These are phyloP conservation scores for Fraxinus albicans DNA, from an alignment of 305 asterid species.

Conservation along the genomic window DNA sequence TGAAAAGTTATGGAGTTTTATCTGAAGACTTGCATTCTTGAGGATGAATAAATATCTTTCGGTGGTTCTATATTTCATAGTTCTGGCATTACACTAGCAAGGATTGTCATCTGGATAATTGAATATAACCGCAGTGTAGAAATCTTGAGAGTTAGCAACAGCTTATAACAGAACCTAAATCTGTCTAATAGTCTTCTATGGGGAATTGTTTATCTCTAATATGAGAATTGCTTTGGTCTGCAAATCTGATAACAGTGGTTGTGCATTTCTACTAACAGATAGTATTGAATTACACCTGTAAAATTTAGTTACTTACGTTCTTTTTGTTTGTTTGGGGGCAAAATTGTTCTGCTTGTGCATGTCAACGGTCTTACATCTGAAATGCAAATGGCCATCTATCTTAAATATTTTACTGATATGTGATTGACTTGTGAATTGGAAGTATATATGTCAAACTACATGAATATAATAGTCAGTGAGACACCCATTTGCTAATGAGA, in stretches of 20 bases:
- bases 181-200: background rate
- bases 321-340: background rate
- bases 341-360: background rate
- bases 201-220: background rate
- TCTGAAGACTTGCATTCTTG: constrained; percentile 5
- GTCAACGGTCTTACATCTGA: background rate
- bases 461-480: constrained; percentile 1
- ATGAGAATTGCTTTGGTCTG: background rate
- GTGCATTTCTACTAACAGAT: background rate
- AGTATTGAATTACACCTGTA: background rate
- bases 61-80: constrained; percentile 8
- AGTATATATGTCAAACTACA: background rate
- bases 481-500: background rate
- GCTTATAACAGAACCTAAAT: background rate
- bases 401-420: background rate
- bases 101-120: background rate
- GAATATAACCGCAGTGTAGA: background rate
- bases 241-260: background rate
- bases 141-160: background rate
- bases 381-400: background rate
- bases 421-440: background rate
- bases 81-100: background rate
- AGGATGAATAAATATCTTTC: constrained; percentile 8
- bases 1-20: background rate
- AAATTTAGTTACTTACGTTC: background rate